Base-by-base conservation (phyloP, 768 basidiomycete species). In the Pleurotus salmoneostramineus region DNA sequence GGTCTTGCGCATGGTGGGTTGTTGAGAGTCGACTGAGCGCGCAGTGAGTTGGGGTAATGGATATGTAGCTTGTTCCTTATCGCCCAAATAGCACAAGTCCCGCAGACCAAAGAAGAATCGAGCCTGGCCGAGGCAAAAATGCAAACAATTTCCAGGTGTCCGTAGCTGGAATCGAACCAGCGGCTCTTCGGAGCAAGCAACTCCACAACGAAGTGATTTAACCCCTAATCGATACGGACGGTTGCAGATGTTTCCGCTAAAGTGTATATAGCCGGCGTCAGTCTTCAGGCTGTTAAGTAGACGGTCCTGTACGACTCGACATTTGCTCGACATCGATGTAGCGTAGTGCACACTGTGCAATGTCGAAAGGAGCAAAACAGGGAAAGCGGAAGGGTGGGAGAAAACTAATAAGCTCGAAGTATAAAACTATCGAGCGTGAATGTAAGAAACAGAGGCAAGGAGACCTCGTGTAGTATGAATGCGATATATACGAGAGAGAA, bases 1-100 rank as follows among this genome's bases (percentile, higher is more conserved):
- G 0, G 78, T 82, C 64, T 87, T 89, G 61, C 88, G 77, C 88
- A 89, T 88, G 32, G 55, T 45, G 44, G 44, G 2, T 1, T 8
- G n/a, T 10, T n/a, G 37, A 40, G n/a, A n/a, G 65, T 50, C 2
- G 17, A 11, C n/a, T 45, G 10, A 17, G 44, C 6, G 2, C 12
- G 10, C 15, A 11, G 6, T 45, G 44, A n/a, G 2, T 45, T 2
- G 17, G 44, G 15, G 11, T n/a, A 17, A 12, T 45, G 44, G 11
- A 40, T 40, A 40, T 40, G 17, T 55, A 55, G 5, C 40, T 55
- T 43, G 17, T 14, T 17, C 21, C 48, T 49, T 31, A 34, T 49
- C 44, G 33, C 10, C 17, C 48, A 11, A 49, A 49, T 32, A 5
- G 48, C 48, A 49, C 27, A 49, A 49, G 33, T 32, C 11, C 27